Evolutionary conservation across 441 rosid species (phyloP).

Genomic region (Viola pubescens): DNA sequence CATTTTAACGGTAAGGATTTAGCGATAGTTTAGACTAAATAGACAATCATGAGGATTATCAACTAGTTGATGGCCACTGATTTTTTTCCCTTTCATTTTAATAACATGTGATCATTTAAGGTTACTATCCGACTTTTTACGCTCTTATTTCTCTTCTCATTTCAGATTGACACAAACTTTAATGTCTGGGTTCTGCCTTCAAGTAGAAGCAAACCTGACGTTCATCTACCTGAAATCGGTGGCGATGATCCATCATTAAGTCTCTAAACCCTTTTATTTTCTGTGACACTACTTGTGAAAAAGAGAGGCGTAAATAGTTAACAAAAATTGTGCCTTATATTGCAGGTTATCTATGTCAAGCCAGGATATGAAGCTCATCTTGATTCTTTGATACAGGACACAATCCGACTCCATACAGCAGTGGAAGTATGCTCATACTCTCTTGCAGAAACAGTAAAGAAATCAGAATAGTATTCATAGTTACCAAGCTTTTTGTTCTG

Average conservation of each 20-base stretch:
- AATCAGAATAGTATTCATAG: background rate
- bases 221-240: conserved; percentile 50
- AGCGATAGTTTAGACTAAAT: too few relatives aligned
- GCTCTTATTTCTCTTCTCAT: background rate
- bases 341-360: conserved; percentile 77
- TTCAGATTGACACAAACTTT: conserved; percentile 63
- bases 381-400: conserved; percentile 67
- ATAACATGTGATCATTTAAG: background rate
- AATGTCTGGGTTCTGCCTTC: conserved; percentile 64
- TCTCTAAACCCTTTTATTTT: conserved; percentile 13
- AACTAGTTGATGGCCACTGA: background rate
- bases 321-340: background rate
- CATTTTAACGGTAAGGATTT: too few relatives aligned
- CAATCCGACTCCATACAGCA: conserved; percentile 48
- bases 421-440: conserved; percentile 30
- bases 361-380: conserved; percentile 67
- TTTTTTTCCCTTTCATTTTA: background rate
- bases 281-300: background rate
- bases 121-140: background rate
- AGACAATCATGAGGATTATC: too few relatives aligned
- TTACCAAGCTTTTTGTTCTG: background rate
- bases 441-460: background rate
- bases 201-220: conserved; percentile 24
- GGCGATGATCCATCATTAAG: conserved; percentile 79
- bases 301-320: background rate